Percentiles rank a stretch among this genome's conserved stretches.
Conservation (phyloP, 2,329 filamentous ascomycete genomes). For the Beauveria sp. region DNA sequence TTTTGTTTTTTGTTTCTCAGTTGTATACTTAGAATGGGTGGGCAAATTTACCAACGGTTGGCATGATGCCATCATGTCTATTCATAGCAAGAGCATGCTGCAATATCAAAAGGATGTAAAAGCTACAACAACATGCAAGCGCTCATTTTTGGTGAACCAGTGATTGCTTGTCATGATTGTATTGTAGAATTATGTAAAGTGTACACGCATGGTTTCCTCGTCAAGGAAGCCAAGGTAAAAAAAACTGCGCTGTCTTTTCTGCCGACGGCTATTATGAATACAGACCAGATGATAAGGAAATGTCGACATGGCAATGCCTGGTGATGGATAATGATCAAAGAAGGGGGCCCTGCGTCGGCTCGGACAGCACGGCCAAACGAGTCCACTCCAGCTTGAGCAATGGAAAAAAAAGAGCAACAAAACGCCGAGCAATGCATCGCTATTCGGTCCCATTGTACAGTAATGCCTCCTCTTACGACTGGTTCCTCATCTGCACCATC, state of each 20-base stretch:
- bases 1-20: neutral
- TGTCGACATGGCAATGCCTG: neutral
- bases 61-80: neutral
- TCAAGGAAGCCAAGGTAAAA: neutral
- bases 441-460: constrained; percentile 16
- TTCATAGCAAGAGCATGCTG: neutral
- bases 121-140: too few relatives aligned
- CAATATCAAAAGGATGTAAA: neutral
- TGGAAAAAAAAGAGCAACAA: constrained; percentile 13
- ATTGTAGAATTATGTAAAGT: neutral
- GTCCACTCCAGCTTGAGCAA: neutral
- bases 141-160: too few relatives aligned
- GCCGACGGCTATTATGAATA: neutral
- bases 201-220: neutral
- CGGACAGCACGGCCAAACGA: neutral
- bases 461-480: neutral
- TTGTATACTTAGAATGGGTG: neutral
- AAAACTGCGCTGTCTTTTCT: neutral
- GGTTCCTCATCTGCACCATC: constrained; percentile 48
- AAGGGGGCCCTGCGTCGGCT: neutral
- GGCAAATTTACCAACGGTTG: too few relatives aligned
- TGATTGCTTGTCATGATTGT: neutral
- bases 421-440: constrained; percentile 30
- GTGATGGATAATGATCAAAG: neutral
- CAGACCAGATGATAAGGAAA: neutral